Conservation (phyloP, 345 rosid genomes). For the Excoecaria agallocha region DNA sequence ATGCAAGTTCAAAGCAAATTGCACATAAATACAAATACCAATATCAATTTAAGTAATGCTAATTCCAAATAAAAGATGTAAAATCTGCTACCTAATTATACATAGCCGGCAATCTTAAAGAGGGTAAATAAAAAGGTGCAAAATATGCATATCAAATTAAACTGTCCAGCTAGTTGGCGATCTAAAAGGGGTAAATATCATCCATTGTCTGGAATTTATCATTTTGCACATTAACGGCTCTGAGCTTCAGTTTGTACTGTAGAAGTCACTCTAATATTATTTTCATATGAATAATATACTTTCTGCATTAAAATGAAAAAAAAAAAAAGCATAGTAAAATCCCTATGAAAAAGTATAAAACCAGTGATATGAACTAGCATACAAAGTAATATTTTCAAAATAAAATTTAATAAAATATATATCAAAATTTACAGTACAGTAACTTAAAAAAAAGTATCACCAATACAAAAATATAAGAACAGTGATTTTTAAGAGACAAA, state of each 20-base stretch:
- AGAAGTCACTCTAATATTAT: neutral
- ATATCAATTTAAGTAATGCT: neutral
- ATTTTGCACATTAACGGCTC: too few species aligned
- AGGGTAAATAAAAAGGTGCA: too few species aligned
- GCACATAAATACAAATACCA: neutral
- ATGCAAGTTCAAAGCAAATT: neutral
- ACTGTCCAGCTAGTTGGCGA: too few species aligned
- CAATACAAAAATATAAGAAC: too few species aligned
- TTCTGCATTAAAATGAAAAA: neutral
- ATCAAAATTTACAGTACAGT: too few species aligned
- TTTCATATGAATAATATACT: neutral
- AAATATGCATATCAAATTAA: too few species aligned
- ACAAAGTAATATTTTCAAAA: neutral
- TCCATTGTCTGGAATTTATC: too few species aligned
- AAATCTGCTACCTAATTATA: neutral
- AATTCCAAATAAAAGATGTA: neutral
- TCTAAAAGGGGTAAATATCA: too few species aligned
- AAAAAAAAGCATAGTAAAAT: neutral
- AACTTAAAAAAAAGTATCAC: too few species aligned
- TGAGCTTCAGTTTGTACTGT: neutral
- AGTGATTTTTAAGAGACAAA: neutral
- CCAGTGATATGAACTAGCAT: neutral
- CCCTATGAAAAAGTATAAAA: neutral
- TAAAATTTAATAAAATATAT: too few species aligned
- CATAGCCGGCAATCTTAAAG: neutral